These are phyloP conservation scores for Vigna nakashimae DNA, from an alignment of 306 rosid genomes.

Conservation along the genomic window DNA sequence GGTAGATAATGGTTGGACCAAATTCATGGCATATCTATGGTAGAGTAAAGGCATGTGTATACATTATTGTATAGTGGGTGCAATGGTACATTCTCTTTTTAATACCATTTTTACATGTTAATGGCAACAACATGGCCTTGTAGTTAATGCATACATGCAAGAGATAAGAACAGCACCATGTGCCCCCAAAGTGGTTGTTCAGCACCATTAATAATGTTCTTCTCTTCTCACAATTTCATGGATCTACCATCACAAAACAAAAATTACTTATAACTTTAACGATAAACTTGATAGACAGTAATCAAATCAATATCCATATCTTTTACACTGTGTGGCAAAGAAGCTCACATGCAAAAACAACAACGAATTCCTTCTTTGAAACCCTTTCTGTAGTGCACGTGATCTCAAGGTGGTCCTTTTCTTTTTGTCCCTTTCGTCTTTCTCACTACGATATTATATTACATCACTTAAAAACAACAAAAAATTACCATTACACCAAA, in stretches of 20 bases:
- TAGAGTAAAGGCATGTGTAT: neutral
- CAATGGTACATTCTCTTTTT: constrained; percentile 15
- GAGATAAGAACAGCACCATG: constrained; percentile 37
- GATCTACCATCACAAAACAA: neutral
- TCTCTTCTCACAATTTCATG: neutral
- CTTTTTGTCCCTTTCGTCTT: constrained; percentile 26
- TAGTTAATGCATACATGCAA: constrained; percentile 35
- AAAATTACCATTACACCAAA: neutral
- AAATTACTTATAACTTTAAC: too few species aligned
- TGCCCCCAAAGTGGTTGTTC: constrained; percentile 28
- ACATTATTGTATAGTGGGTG: neutral
- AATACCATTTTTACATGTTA: constrained; percentile 22
- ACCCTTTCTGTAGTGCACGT: constrained; percentile 40
- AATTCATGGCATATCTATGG: constrained; percentile 35
- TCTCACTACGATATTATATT: constrained; percentile 27
- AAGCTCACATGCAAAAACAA: constrained; percentile 34
- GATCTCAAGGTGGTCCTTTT: constrained; percentile 14
- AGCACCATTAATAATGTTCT: neutral
- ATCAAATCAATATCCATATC: constrained; percentile 16
- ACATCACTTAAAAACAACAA: constrained; percentile 3
- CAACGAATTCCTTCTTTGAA: constrained; percentile 31
- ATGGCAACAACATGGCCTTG: neutral
- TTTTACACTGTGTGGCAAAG: constrained; percentile 1
- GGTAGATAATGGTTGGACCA: constrained; percentile 36
- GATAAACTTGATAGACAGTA: neutral